These are phyloP conservation scores for Pseudopyrenochaeta lycopersici DNA, from an alignment of 2,329 filamentous ascomycete species.

Conservation along the genomic window DNA sequence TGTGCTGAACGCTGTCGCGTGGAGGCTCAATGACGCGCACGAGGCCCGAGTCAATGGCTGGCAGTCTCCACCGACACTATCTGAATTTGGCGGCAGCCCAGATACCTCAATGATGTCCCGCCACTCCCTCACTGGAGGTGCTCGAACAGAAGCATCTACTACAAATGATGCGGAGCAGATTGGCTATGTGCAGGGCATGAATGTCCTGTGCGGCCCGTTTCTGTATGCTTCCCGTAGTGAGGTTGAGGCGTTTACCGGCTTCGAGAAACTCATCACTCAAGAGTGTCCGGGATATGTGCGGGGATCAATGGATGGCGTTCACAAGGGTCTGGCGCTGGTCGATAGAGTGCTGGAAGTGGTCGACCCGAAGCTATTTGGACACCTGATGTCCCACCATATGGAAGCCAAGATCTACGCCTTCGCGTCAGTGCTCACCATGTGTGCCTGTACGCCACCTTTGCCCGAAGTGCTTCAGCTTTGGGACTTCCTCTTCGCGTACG, in stretches of 20 bases:
- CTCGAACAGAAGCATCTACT: slow-evolving; percentile 42
- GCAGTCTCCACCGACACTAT: slow-evolving; percentile 59
- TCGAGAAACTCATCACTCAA: slow-evolving; percentile 84
- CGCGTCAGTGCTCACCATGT: slow-evolving; percentile 91
- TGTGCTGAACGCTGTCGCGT: slow-evolving; percentile 92
- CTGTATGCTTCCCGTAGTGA: slow-evolving; percentile 94
- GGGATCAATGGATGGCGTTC: slow-evolving; percentile 96
- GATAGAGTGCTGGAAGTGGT: slow-evolving; percentile 92
- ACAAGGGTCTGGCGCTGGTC: slow-evolving; percentile 87
- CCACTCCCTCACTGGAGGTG: slow-evolving; percentile 40
- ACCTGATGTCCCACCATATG: slow-evolving; percentile 86
- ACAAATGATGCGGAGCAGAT: slow-evolving; percentile 69
- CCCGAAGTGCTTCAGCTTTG: slow-evolving; percentile 92
- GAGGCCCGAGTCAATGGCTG: slow-evolving; percentile 65
- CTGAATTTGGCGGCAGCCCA: slow-evolving; percentile 59
- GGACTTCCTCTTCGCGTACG: slow-evolving; percentile 98
- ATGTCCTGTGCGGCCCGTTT: slow-evolving; percentile 94
- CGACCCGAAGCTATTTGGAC: slow-evolving; percentile 84
- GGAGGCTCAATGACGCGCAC: slow-evolving; percentile 85
- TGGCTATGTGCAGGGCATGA: slow-evolving; percentile 98
- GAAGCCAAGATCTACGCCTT: slow-evolving; percentile 97
- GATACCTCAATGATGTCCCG: slow-evolving; percentile 50
- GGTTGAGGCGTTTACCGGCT: slow-evolving; percentile 91
- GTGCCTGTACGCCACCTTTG: slow-evolving; percentile 92
- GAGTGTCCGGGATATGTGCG: slow-evolving; percentile 95